Base-by-base conservation (phyloP, 139 green algal species). In the Edaphochlamys debaryana region DNA sequence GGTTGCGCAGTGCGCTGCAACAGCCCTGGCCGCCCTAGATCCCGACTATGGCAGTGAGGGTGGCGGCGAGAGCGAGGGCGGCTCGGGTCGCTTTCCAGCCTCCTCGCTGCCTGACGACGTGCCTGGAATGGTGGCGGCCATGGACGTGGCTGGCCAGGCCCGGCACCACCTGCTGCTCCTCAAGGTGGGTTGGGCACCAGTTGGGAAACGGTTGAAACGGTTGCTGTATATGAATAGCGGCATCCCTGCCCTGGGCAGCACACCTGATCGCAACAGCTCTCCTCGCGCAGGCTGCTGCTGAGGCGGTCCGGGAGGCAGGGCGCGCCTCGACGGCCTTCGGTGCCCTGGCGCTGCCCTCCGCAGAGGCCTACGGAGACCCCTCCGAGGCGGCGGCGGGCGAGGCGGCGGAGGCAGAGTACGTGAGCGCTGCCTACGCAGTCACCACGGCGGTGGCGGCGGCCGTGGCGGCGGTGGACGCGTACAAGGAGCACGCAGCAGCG, bases 371-470 rank as follows among this genome's bases (percentile, higher is more conserved):
- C 45, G 45, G n/a, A n/a, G n/a, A n/a, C n/a, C n/a, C n/a, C n/a
- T 54, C 45, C 45, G 11, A 54, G 45, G 45, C 9, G 76, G 76
- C 60, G 45, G 42, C n/a, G 1, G 76, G 62, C 22, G 76, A 71
- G 76, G 63, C 76, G 7, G 62, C 63, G 42, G 76, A 82, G 76
- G 64, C 76, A 0, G 76, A 82, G 42, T 82, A 72, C 32, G 76
- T 82, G 8, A 67, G 32, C 25, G 62, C 76, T 3, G 76, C 76
- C 7, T 82, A 82, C 63, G 76, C 27, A 32, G 76, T 82, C 32
- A 82, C 76, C 19, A 50, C 76, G 7, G 76, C 76, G 1, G 63
- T 82, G 22, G 63, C 63, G 32, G 32, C 25, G 41, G 76, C 76
- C 19, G 38, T 3, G 19, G 34, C 20, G 29, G 3, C 50, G 27